A percentile compares a stretch with the other conserved stretches of the same genome.
phyloP scores from a whole-genome alignment of 768 basidiomycete species.

The Pleurotus platypus region DNA sequence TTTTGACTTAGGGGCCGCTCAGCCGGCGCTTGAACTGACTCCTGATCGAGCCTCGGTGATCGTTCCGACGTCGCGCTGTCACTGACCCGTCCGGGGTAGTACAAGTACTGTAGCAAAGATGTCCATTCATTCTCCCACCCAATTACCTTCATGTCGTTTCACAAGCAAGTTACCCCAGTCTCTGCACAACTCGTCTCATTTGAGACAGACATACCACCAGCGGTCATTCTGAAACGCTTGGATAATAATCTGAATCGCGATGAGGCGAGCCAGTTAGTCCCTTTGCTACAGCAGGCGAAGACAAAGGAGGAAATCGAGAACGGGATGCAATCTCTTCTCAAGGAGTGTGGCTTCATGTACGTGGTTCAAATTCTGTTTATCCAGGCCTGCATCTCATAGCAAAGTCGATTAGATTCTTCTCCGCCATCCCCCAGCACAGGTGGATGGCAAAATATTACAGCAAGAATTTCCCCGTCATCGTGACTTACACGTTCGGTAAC shows the following conservation, averaged over 20 bases:
- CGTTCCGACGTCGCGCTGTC: too few relatives aligned
- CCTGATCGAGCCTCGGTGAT: too few relatives aligned
- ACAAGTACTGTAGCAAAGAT: neutral
- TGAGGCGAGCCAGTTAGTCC: conserved; percentile 22
- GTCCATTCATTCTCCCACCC: too few relatives aligned
- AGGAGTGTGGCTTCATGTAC: conserved; percentile 42
- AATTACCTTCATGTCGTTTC: neutral
- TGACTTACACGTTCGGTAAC: conserved; percentile 48
- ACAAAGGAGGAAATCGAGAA: conserved; percentile 35
- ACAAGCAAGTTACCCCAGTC: conserved; percentile 24
- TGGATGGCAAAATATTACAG: conserved; percentile 31
- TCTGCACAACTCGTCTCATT: conserved; percentile 38
- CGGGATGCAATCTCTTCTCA: conserved; percentile 24
- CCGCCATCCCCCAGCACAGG: conserved; percentile 29
- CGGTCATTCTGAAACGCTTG: conserved; percentile 40
- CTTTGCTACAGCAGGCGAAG: conserved; percentile 18
- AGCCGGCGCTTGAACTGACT: neutral
- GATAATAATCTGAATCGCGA: conserved; percentile 38
- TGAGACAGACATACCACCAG: conserved; percentile 34
- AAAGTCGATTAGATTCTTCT: conserved; percentile 33
- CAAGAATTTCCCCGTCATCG: conserved; percentile 22
- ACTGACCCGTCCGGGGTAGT: neutral
- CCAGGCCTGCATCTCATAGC: neutral
- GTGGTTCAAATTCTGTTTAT: conserved; percentile 12
- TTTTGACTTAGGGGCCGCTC: neutral